Percentiles rank a stretch among this genome's conserved stretches.
These are phyloP conservation scores for Aspergillus novoparasiticus DNA, from an alignment of 2,329 filamentous ascomycete species.

Conservation along the genomic window DNA sequence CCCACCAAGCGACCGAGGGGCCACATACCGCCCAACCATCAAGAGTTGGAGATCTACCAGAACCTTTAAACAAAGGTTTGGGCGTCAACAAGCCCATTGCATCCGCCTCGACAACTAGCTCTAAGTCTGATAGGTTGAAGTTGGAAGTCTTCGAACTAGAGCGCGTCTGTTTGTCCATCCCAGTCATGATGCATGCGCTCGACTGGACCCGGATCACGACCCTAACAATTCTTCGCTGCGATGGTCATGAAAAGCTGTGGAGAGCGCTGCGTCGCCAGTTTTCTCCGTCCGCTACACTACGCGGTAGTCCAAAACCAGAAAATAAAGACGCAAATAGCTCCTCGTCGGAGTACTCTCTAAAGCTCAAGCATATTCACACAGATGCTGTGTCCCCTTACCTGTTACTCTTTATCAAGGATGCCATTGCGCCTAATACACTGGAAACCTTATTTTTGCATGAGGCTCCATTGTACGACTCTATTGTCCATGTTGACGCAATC, in stretches of 20 bases:
- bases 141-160: conserved; percentile 76
- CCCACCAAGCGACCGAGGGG: neutral
- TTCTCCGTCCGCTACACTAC: conserved; percentile 42
- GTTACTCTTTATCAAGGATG: conserved; percentile 74
- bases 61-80: neutral
- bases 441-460: conserved; percentile 79
- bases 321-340: conserved; percentile 7
- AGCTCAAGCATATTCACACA: conserved; percentile 73
- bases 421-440: conserved; percentile 75
- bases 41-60: conserved; percentile 9
- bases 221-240: conserved; percentile 73
- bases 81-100: neutral
- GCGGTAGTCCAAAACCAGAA: conserved; percentile 10
- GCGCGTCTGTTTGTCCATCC: conserved; percentile 70
- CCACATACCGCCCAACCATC: neutral
- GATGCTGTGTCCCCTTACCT: conserved; percentile 70
- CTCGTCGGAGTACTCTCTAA: conserved; percentile 60
- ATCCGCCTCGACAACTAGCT: neutral
- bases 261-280: conserved; percentile 68
- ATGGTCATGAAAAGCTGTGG: conserved; percentile 74
- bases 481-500: conserved; percentile 69
- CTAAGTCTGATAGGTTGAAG: conserved; percentile 51
- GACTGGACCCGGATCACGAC: conserved; percentile 74
- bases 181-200: conserved; percentile 69
- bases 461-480: conserved; percentile 55